Evolutionary conservation across 441 rosid species (phyloP), one percentile per base, ranked within the genome.

Genomic region (Heliophila coronopifolia): DNA sequence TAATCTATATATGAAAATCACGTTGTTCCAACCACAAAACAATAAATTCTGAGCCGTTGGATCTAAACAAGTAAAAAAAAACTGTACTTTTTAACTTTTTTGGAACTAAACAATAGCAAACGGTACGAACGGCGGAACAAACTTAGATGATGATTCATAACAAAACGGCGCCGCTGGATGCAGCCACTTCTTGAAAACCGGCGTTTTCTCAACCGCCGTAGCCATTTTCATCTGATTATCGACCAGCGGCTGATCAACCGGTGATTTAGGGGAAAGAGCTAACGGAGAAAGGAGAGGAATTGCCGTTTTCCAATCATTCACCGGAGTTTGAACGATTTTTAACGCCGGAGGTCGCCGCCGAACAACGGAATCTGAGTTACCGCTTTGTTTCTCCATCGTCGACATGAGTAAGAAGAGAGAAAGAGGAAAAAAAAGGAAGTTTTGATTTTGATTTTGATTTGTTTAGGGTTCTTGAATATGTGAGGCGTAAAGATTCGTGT

Each of bases 251-350:
- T 47, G 33, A 0, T 50, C 43, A 1, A 27, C 44, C 19, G 35
- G 11, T 22, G 77, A 66, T 2, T 78, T 49, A 4, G 94, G 87
- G 5, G 97, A 90, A 17, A 75, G 16, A 33, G 60, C 61, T 26
- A 86, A 66, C 23, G 98, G 98, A 22, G 98, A 86, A 16, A 90
- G 72, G 39, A 90, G 96, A 5, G 98, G 98, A 10, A 90, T 90
- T 17, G 94, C 96, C 0, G 69, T 81, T 76, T 86, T 80, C 96
- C 87, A 90, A 50, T 34, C 39, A 0, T 75, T 41, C 1, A 46
- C 64, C 10, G 91, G 83, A 46, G 26, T 5, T 6, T 32, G 62
- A 36, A 77, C 75, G 59, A 86, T 70, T 19, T 79, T 64, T 35
- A 89, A 74, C 4, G 95, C 75, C 50, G 97, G 95, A 5, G 84